These are phyloP conservation scores for Chalciporus sp. DNA, from an alignment of 1,284 basidiomycete genomes.

Conservation along the genomic window DNA sequence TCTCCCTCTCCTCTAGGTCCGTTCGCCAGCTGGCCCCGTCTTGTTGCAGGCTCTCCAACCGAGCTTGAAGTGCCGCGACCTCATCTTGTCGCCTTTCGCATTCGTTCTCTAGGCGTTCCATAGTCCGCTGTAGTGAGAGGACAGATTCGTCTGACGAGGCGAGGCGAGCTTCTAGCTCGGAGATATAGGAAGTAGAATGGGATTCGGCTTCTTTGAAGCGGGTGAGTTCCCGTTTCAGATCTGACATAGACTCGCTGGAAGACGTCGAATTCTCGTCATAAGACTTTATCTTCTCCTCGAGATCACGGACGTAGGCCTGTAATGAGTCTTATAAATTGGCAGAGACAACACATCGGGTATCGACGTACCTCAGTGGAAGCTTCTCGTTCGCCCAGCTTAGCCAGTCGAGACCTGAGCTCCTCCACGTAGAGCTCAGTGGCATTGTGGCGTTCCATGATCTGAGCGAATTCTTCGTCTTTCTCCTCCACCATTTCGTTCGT, in stretches of 20 bases:
- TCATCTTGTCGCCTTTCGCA: constrained; percentile 70
- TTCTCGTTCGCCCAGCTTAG: constrained; percentile 87
- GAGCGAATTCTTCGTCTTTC: constrained; percentile 77
- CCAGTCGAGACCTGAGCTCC: constrained; percentile 79
- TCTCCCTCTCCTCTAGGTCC: constrained; percentile 83
- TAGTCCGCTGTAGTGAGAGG: constrained; percentile 63
- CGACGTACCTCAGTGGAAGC: constrained; percentile 79
- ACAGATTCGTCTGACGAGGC: constrained; percentile 79
- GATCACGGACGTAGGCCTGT: constrained; percentile 87
- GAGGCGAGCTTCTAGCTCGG: constrained; percentile 86
- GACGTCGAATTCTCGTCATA: constrained; percentile 78
- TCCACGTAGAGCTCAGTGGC: constrained; percentile 86
- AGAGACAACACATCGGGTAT: constrained; percentile 5
- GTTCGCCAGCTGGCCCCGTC: constrained; percentile 75
- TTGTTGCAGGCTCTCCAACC: constrained; percentile 68
- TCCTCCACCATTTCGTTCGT: constrained; percentile 92
- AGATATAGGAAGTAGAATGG: constrained; percentile 79
- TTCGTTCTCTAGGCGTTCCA: constrained; percentile 81
- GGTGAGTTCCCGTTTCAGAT: constrained; percentile 82
- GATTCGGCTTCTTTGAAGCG: constrained; percentile 78
- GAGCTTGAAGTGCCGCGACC: constrained; percentile 69
- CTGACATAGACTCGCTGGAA: constrained; percentile 76
- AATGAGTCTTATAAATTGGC: constrained; percentile 13
- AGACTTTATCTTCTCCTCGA: constrained; percentile 87
- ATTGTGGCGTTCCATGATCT: constrained; percentile 66